Percentiles rank a stretch among this genome's conserved stretches.
These are phyloP conservation scores for Xylaria sp. DNA, from an alignment of 2,329 filamentous ascomycete species.

Conservation along the genomic window DNA sequence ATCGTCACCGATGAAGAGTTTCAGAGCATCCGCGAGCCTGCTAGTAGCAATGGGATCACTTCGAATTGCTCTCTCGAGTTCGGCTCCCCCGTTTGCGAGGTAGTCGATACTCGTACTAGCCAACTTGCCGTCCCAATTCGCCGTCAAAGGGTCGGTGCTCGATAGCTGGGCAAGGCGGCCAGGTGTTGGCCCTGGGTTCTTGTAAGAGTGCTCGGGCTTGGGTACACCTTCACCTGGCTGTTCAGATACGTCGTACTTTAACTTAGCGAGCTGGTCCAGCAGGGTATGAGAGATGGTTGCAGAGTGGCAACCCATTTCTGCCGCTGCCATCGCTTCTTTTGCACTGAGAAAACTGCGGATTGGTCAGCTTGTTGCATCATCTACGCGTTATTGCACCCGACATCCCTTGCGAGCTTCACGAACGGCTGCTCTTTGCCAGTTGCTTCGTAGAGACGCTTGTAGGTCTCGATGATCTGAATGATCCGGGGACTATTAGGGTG, in stretches of 20 bases:
- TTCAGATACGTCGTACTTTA: slow-evolving; percentile 52
- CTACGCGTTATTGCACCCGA: not conserved
- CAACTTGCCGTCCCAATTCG: slow-evolving; percentile 54
- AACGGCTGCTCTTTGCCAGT: slow-evolving; percentile 62
- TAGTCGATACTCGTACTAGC: slow-evolving; percentile 56
- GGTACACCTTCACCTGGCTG: slow-evolving; percentile 54
- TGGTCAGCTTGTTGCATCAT: slow-evolving; percentile 8
- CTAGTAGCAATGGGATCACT: slow-evolving; percentile 53
- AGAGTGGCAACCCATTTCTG: slow-evolving; percentile 59
- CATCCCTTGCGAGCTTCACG: slow-evolving; percentile 57
- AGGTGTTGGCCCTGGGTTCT: slow-evolving; percentile 49
- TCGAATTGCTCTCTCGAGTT: slow-evolving; percentile 56
- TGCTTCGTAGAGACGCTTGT: slow-evolving; percentile 58
- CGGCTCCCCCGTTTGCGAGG: slow-evolving; percentile 57
- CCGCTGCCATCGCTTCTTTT: slow-evolving; percentile 59
- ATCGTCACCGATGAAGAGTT: slow-evolving; percentile 52
- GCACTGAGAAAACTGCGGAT: slow-evolving; percentile 52
- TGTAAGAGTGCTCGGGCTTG: slow-evolving; percentile 56
- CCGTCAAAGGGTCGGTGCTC: slow-evolving; percentile 55
- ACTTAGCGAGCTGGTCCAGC: slow-evolving; percentile 52
- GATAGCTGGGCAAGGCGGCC: slow-evolving; percentile 52
- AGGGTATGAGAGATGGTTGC: slow-evolving; percentile 56
- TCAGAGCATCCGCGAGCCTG: slow-evolving; percentile 54
- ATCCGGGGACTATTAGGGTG: slow-evolving; percentile 61
- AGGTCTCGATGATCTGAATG: slow-evolving; percentile 61